Percentiles rank a stretch among this genome's conserved stretches.
These are phyloP conservation scores for Penicillium flavigenum DNA, from an alignment of 495 filamentous ascomycete species.

Conservation along the genomic window DNA sequence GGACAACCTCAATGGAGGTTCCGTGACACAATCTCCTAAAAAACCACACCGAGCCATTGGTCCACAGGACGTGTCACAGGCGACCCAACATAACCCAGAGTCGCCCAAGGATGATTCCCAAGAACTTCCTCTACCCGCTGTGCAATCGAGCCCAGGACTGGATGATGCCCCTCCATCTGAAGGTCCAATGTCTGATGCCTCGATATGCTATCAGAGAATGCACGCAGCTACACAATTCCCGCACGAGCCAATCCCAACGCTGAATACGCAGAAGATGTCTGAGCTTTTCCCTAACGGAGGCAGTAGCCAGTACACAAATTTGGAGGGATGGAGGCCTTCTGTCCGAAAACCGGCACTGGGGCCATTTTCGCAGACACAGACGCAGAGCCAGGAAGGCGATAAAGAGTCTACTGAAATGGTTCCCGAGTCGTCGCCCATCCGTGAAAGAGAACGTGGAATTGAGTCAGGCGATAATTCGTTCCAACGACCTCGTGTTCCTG, in stretches of 20 bases:
- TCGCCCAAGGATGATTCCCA: conserved; percentile 33
- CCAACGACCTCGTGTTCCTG: conserved; percentile 23
- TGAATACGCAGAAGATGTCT: conserved; percentile 45
- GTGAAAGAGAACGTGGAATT: conserved; percentile 17
- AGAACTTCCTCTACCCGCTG: conserved; percentile 34
- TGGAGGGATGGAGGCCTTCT: not conserved
- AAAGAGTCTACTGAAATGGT: conserved; percentile 36
- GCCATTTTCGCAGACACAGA: conserved; percentile 27
- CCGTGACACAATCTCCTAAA: conserved; percentile 17
- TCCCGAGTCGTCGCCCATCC: conserved; percentile 44
- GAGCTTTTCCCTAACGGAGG: conserved; percentile 44
- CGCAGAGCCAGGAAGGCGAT: conserved; percentile 27
- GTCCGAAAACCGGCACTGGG: conserved; percentile 6
- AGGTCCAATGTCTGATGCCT: conserved; percentile 39
- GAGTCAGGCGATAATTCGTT: conserved; percentile 18
- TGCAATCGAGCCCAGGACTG: conserved; percentile 7
- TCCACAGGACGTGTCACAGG: not conserved
- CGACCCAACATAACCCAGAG: conserved; percentile 13
- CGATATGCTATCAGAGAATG: conserved; percentile 41
- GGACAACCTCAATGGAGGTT: conserved; percentile 13
- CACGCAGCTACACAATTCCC: conserved; percentile 46
- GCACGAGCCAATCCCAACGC: conserved; percentile 40
- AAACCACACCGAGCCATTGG: not conserved
- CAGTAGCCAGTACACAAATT: conserved; percentile 21
- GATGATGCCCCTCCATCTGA: conserved; percentile 26